Evolutionary conservation across 2,329 filamentous ascomycete species (phyloP).

Genomic region (Zymoseptoria ardabiliae): DNA sequence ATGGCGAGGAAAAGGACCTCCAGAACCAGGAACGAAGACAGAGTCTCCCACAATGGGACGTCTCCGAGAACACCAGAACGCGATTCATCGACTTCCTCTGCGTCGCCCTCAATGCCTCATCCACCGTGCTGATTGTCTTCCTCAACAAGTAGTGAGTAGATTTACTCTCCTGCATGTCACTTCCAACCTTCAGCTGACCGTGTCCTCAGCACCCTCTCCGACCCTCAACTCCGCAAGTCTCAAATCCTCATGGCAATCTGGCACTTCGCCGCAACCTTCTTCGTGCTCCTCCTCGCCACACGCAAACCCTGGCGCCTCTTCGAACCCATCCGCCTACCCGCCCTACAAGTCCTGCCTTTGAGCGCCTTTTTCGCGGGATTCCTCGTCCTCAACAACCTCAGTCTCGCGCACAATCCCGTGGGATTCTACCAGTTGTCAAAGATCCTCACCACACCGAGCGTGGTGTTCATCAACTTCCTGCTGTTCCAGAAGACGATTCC

Average conservation of each 20-base stretch:
- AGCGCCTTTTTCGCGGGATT: slow-evolving; percentile 7
- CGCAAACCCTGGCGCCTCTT: slow-evolving; percentile 3
- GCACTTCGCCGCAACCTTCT: slow-evolving; percentile 6
- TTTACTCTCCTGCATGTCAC: background rate
- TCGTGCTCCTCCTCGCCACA: slow-evolving; percentile 1
- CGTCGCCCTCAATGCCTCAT: slow-evolving; percentile 3
- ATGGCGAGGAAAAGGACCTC: background rate
- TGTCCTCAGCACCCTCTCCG: slow-evolving; percentile 1
- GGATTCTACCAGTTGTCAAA: slow-evolving; percentile 7
- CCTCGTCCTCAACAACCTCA: slow-evolving; percentile 6
- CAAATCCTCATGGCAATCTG: slow-evolving; percentile 7
- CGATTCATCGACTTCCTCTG: slow-evolving; percentile 3
- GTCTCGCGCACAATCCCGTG: slow-evolving; percentile 4
- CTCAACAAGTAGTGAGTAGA: slow-evolving; percentile 4
- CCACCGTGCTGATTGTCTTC: slow-evolving; percentile 5
- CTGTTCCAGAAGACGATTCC: slow-evolving; percentile 3
- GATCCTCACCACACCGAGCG: slow-evolving; percentile 4
- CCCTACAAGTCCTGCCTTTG: slow-evolving; percentile 4
- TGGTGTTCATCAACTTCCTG: slow-evolving; percentile 3
- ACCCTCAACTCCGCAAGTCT: slow-evolving; percentile 6
- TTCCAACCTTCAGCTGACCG: background rate
- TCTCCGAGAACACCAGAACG: background rate
- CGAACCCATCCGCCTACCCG: slow-evolving; percentile 2
- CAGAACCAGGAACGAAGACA: background rate
- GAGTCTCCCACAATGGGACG: background rate